Percentiles rank a stretch among this genome's conserved stretches.
Evolutionary conservation across 1,139 yeast species (phyloP).

Genomic region (Hansenula sp.): DNA sequence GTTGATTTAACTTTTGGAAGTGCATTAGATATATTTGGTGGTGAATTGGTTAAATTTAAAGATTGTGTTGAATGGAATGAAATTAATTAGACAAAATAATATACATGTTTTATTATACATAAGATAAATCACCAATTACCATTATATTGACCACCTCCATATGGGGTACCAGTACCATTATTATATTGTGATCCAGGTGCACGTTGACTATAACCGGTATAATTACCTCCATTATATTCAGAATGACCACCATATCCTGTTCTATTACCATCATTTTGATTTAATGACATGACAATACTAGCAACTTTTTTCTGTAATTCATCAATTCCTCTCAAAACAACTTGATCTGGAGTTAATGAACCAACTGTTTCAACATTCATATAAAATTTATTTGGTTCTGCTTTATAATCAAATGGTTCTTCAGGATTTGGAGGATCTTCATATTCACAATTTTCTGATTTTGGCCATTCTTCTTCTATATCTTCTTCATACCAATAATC

Average conservation of each 20-base stretch:
- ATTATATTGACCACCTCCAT: slow-evolving; percentile 4
- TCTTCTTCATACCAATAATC: slow-evolving; percentile 95
- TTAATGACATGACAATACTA: slow-evolving; percentile 77
- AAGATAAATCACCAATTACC: background rate
- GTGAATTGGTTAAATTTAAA: slow-evolving; percentile 64
- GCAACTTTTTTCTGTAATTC: slow-evolving; percentile 90
- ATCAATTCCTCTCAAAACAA: slow-evolving; percentile 75
- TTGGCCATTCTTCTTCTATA: slow-evolving; percentile 91
- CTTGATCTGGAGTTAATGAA: slow-evolving; percentile 82
- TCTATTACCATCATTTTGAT: slow-evolving; percentile 45
- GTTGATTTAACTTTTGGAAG: slow-evolving; percentile 93
- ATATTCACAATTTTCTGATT: slow-evolving; percentile 83
- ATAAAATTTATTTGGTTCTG: slow-evolving; percentile 77
- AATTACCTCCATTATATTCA: slow-evolving; percentile 12
- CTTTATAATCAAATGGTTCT: slow-evolving; percentile 80
- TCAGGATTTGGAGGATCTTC: slow-evolving; percentile 94
- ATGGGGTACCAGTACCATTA: slow-evolving; percentile 19
- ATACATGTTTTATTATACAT: background rate
- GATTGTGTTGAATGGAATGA: slow-evolving; percentile 75
- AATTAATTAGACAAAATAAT: background rate
- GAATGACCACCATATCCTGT: slow-evolving; percentile 39
- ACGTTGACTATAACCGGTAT: background rate
- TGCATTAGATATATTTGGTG: slow-evolving; percentile 93
- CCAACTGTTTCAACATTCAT: slow-evolving; percentile 93
- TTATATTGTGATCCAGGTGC: slow-evolving; percentile 18